Evolutionary conservation across 2,329 filamentous ascomycete genomes (phyloP), one percentile per base, ranked within the genome.

Genomic region (Dothistroma pini): DNA sequence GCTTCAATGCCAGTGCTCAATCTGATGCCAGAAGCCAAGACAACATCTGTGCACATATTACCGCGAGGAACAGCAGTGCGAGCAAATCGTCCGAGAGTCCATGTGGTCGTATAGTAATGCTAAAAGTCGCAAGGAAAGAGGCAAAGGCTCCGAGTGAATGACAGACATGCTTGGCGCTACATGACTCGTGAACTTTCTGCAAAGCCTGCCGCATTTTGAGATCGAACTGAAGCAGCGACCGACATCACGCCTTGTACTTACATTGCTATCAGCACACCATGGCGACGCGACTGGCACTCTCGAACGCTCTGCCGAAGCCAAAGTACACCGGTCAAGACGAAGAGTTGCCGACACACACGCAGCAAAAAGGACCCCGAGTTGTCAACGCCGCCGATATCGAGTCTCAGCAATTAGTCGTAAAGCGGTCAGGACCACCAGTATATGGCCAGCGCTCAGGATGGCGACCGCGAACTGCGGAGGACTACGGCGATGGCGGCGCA

Each of bases 401-500:
- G 78, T 88, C 95, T 73, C 88, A 87, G 44, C 92, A 96, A 75
- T 83, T 97, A 68, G 89, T 96, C 19, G 76, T 96, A 62, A 90
- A 89, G 84, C 89, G 87, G 79, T 84, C 85, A 60, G 93, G 93
- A 19, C 92, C 93, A 61, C 95, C 95, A 10, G 83, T 91, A 0
- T 99, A 97, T 70, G 91, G 91, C 54, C 88, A 92, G 74, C 89
- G 95, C 71, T 78, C 86, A 74, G 90, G 90, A 84, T 99, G 95
- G 95, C 86, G 95, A 67, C 95, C 95, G 34, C 88, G 93, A 71
- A 84, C 84, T 47, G 86, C 89, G 65, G 93, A 97, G 74, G 95
- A 99, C 76, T 99, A 93, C 78, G 93, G 91, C 70, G 93, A 97
- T 81, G 95, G 95, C 66, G 95, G 95, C 70, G 92, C 93, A 56